Evolutionary conservation across 2,329 filamentous ascomycete species (phyloP), one percentile per base, ranked within the genome.

Genomic region (Microdochium trichocladiopsis): DNA sequence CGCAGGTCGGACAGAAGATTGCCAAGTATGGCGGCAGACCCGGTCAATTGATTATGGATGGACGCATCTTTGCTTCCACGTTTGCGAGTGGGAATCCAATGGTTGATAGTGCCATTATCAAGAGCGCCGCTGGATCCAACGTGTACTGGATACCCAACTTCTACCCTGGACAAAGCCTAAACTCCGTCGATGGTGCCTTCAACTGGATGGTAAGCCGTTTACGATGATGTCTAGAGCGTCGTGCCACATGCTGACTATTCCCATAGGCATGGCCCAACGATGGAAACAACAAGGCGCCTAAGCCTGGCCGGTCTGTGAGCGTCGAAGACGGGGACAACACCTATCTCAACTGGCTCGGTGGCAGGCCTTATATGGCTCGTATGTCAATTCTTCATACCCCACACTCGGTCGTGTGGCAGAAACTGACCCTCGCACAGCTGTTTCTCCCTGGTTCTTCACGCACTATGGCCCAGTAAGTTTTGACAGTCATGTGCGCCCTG

Each of bases 101-200:
- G 70, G 72, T 78, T 2, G 71, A 78, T 53, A 66, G 74, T 5
- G 58, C 61, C 5, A 66, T 67, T 3, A 65, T 79, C 51, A 63
- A 66, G 24, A 56, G 66, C 2, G 69, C 72, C n/a, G 72, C 74
- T 3, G 73, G 72, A 2, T 60, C 63, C 2, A 64, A 72, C 16
- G 61, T 78, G 49, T 78, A 71, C 57, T 78, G 75, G 51, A 74
- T 73, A 0, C 76, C 76, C 12, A 79, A 79, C 57, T 78, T 75
- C 56, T 70, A 74, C 52, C 74, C 74, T 0, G 67, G 66, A 1
- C 61, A 66, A 25, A 66, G 68, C 2, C 57, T 61, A 0, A 61
- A 73, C 47, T 67, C 72, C 43, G 58, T 58, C 23, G 74, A 78
- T 52, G 74, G 72, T 2, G 69, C 73, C 1, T 64, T 78, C 51